Evolutionary conservation across 129 eudicot genomes (phyloP).

Genomic region (Chrysanthemum lavandulifolium): DNA sequence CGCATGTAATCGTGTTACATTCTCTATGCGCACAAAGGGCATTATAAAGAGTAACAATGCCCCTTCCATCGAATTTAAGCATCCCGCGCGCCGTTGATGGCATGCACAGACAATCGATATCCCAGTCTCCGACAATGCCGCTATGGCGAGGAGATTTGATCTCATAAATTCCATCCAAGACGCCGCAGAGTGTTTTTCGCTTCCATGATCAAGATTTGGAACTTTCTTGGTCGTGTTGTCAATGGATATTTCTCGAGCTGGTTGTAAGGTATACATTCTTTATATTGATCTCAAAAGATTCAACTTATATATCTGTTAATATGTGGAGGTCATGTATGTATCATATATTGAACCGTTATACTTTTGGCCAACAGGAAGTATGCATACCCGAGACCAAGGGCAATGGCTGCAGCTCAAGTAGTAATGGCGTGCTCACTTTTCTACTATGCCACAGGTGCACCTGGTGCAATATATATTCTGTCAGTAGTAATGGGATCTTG

Average conservation of each 20-base stretch:
- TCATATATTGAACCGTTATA: background rate
- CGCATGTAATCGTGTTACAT: too few species aligned
- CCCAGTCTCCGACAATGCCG: too few species aligned
- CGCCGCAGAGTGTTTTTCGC: too few species aligned
- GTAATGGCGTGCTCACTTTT: constrained; percentile 62
- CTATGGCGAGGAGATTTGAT: too few species aligned
- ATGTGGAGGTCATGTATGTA: too few species aligned
- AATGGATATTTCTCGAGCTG: constrained; percentile 79
- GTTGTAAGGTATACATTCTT: constrained; percentile 45
- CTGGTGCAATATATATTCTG: constrained; percentile 59
- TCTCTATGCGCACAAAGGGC: too few species aligned
- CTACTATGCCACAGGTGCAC: constrained; percentile 60
- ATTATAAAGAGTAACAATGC: too few species aligned
- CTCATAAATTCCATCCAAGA: too few species aligned
- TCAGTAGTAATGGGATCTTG: constrained; percentile 64
- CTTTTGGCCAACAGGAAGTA: constrained; percentile 38
- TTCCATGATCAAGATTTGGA: constrained; percentile 79
- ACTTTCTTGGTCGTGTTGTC: constrained; percentile 81
- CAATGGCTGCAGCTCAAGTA: constrained; percentile 70
- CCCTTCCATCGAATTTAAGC: too few species aligned
- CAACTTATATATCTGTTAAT: too few species aligned
- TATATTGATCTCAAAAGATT: background rate
- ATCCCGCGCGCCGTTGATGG: too few species aligned
- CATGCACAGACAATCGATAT: too few species aligned
- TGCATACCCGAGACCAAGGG: constrained; percentile 78